Evolutionary conservation across 306 rosid genomes (phyloP), one percentile per base, ranked within the genome.

Genomic region (Vigna radiata): DNA sequence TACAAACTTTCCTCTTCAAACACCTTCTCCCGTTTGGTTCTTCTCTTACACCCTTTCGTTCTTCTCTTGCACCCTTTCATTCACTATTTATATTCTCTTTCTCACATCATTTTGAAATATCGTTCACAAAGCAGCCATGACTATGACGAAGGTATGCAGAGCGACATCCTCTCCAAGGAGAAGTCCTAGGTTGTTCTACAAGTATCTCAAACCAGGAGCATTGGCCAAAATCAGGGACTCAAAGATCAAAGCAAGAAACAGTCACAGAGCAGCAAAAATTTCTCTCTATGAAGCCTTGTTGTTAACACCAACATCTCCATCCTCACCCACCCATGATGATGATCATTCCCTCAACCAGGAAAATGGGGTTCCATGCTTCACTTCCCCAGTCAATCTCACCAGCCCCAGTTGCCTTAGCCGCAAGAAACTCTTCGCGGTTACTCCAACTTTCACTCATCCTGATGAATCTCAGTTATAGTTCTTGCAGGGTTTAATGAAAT

Each of bases 371-470:
- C 85, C 89, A 4, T 75, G 56, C 52, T 88, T 85, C 48, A 36
- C 53, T 16, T 21, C 33, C 2, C 19, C 53, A 52, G 8, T 13
- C 23, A 55, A 6, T 61, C 15, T 21, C 72, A 62, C 68, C 53
- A 71, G 70, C 55, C 86, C 91, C 18, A 58, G 18, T 1, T 75
- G 84, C 50, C 53, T 88, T 0, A 44, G 17, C 37, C 37, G 83
- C 25, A 85, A 81, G 83, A 85, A 81, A 60, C 75, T 83, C 19
- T 67, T 76, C 2, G 89, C 85, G 0, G 85, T 81, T 60, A 68
- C 60, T 21, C 88, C 88, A 0, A 48, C 69, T 65, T 82, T 86
- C 43, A 23, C 52, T 0, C 68, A 48, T 18, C 1, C 11, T 8
- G 27, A 52, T 37, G 19, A 31, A 1, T 27, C 14, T 12, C 16